Evolutionary conservation across 805 yeast species (phyloP), one percentile per base, ranked within the genome.

Genomic region (Danielozyma ontarioensis): DNA sequence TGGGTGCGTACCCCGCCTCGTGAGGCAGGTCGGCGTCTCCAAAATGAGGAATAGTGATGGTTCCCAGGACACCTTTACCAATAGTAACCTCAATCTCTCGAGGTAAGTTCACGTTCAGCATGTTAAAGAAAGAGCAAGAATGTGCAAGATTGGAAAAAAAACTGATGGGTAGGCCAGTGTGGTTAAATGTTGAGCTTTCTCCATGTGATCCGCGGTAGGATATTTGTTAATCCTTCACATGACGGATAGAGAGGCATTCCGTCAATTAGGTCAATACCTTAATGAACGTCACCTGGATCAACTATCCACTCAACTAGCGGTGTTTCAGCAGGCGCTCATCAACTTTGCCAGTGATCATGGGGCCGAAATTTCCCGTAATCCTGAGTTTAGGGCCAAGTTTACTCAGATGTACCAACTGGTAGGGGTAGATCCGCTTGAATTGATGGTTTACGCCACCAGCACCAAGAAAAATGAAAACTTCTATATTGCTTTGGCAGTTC

Each of bases 371-470:
- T 60, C 73, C 33, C 67, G 65, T 29, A 80, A 84, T 51, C 69
- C 80, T 1, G 76, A 76, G 36, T 74, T 87, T 47, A 64, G 94
- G 19, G 62, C 71, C 18, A 80, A 84, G 50, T 86, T 88, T 54
- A 77, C 85, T 24, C 72, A 74, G 37, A 79, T 89, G 63, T 87
- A 96, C 48, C 64, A 72, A 3, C 74, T 80, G 44, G 79, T 88
- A 18, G 96, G 96, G 1, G 80, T 88, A 13, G 96, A 89, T 53
- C 93, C 96, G 1, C 54, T 89, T 19, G 70, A 64, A 34, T 50
- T 64, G 24, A 32, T 50, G 33, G 42, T 57, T 4, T 41, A 41
- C 37, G 47, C 50, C 18, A 26, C 10, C 13, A 29, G 3, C 33
- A 29, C 28, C 17, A 55, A 48, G 31, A 42, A 50, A 25, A 51